Base-by-base conservation (phyloP, 1,284 basidiomycete genomes). In the Papiliotrema fonsecae region DNA sequence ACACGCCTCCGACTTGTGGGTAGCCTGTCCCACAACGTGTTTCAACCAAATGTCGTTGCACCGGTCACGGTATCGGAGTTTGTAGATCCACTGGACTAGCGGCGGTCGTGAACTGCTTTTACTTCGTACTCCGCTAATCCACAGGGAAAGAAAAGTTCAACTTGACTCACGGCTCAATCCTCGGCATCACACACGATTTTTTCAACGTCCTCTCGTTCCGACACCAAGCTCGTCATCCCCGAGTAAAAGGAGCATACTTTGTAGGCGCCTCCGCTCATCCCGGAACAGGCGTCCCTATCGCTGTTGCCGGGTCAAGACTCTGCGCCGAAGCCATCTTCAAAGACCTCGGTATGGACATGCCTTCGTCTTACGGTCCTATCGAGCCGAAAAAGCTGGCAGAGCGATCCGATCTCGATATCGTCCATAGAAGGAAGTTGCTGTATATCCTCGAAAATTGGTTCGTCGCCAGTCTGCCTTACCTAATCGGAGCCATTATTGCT, bases 101-200 rank as follows among this genome's bases (percentile, higher is more conserved):
- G n/a, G n/a, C n/a, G n/a, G n/a, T n/a, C n/a, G n/a, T n/a, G n/a
- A n/a, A n/a, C n/a, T n/a, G n/a, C n/a, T n/a, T n/a, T n/a, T n/a
- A n/a, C n/a, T n/a, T n/a, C n/a, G n/a, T n/a, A 37, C 35, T 7
- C 22, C 11, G n/a, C 25, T 9, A 11, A 35, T 32, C 16, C 14
- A 19, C 14, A 70, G 68, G 69, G 70, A 62, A 67, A 45, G 62
- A 67, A 14, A 70, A 69, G 53, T 73, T 72, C 56, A 72, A 73
- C 50, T 55, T 73, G 26, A 67, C 65, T 22, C 62, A 68, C 30
- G 69, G 71, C 2, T 65, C 64, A 14, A 73, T 73, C 30, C 55
- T 73, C 21, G 71, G 71, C 16, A 65, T 73, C 35, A 65, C 67
- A 1, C 71, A 73, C 45, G 68, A 71, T 51, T 72, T 73, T 52